Evolutionary conservation across 257 asterid genomes (phyloP).

Genomic region (Plectranthus barbatus): DNA sequence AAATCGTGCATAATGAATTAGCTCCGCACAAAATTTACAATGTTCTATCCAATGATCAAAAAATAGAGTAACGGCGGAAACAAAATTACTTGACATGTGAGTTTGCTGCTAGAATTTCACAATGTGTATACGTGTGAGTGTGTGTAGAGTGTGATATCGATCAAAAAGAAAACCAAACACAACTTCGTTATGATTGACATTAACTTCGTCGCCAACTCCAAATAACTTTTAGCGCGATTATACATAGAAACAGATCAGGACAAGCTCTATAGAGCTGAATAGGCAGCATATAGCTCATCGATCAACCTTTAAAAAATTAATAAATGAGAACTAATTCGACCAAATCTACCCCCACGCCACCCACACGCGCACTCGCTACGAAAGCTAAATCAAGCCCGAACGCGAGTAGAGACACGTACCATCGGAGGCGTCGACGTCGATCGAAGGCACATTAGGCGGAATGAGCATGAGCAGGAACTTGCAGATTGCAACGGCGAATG

Average conservation of each 20-base stretch:
- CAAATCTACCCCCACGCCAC: background rate
- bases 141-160: background rate
- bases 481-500: slow-evolving; percentile 74
- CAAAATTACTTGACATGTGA: background rate
- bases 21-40: background rate
- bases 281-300: slow-evolving; percentile 4
- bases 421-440: slow-evolving; percentile 88
- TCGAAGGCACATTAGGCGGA: slow-evolving; percentile 86
- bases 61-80: background rate
- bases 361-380: background rate
- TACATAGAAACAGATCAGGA: background rate
- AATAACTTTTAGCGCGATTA: background rate
- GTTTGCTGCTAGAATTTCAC: background rate
- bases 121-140: background rate
- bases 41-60: background rate
- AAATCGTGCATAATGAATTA: slow-evolving; percentile 3
- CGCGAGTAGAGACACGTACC: slow-evolving; percentile 29
- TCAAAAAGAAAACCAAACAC: background rate
- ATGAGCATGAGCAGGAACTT: slow-evolving; percentile 74
- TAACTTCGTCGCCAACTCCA: background rate
- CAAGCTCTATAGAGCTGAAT: slow-evolving; percentile 7
- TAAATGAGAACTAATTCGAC: slow-evolving; percentile 5
- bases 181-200: background rate
- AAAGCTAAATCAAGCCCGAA: background rate
- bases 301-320: background rate